Conservation (phyloP, 2,329 filamentous ascomycete species). For the Botryotinia globosa region DNA sequence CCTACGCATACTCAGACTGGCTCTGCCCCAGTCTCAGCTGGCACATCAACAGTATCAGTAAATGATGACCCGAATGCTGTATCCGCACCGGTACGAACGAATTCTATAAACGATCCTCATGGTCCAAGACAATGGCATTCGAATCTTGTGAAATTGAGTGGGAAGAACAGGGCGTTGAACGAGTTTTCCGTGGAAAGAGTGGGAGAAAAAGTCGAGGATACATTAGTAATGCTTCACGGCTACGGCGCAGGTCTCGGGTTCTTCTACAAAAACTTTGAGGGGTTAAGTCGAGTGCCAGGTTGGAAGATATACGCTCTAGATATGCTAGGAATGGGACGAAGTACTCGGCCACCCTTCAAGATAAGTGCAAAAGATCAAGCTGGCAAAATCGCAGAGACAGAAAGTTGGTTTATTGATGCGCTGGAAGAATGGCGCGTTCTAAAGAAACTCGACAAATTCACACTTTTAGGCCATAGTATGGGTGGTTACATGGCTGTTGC, state of each 20-base stretch:
- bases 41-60: constrained; percentile 42
- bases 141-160: constrained; percentile 77
- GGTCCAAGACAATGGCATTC: constrained; percentile 85
- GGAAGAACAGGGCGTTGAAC: constrained; percentile 84
- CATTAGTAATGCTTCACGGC: constrained; percentile 91
- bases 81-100: constrained; percentile 44
- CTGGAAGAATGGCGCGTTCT: constrained; percentile 93
- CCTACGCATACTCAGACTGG: constrained; percentile 56
- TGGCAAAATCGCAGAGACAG: constrained; percentile 81
- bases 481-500: constrained; percentile 94
- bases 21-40: constrained; percentile 46
- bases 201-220: constrained; percentile 76
- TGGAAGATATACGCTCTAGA: constrained; percentile 95
- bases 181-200: constrained; percentile 88
- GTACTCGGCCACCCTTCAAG: constrained; percentile 76
- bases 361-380: constrained; percentile 79
- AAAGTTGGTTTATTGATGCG: constrained; percentile 94
- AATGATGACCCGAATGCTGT: constrained; percentile 40
- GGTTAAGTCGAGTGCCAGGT: constrained; percentile 70
- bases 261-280: constrained; percentile 98
- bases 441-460: constrained; percentile 88
- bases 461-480: constrained; percentile 86
- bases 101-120: constrained; percentile 66
- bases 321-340: constrained; percentile 91
- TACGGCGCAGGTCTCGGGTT: constrained; percentile 96